Base-by-base conservation (phyloP, 169 alveolate genomes). In the Eimeria praecox region DNA sequence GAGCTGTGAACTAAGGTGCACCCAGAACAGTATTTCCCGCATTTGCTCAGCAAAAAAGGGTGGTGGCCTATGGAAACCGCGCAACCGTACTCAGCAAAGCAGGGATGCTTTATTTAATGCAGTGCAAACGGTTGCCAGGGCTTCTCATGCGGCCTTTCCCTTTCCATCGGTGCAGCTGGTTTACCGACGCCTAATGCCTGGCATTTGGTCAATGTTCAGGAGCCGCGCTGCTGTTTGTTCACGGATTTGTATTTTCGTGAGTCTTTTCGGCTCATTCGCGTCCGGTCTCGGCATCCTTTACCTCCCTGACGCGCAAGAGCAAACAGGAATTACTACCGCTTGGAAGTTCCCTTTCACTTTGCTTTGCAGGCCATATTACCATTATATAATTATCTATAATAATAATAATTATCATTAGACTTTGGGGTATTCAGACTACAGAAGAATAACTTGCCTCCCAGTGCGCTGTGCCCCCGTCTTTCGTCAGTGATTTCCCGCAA, bases 391-490 rank as follows among this genome's bases (percentile, higher is more conserved):
- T n/a, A n/a, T n/a, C n/a, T n/a, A n/a, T n/a, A n/a, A n/a, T n/a
- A n/a, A 20, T 14, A 35, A 30, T 8, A 44, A 52, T 9, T 30
- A 42, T 22, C 18, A 78, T n/a, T 52, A n/a, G n/a, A n/a, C n/a
- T 33, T 35, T 38, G 33, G 33, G 22, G 27, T 71, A 20, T 20
- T 20, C 30, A 35, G n/a, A 52, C 35, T 16, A 33, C 66, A 30
- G n/a, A 20, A 27, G 42, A 16, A n/a, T 62, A 5, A 24, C 95
- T 73, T 89, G 94, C 97, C 95, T 95, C 97, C 97, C 97, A 95
- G 86, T 92, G 95, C 4, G 95, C 71, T 20, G 97, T 35, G 75
- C 78, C 62, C 30, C 92, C 94, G 35, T 22, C 95, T 64, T 80
- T 92, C 42, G 95, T 95, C 40, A 92, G 71, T n/a, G 97, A 73